Base-by-base conservation (phyloP, 75 land plant genomes). In the Adiantum capillusveneris region DNA sequence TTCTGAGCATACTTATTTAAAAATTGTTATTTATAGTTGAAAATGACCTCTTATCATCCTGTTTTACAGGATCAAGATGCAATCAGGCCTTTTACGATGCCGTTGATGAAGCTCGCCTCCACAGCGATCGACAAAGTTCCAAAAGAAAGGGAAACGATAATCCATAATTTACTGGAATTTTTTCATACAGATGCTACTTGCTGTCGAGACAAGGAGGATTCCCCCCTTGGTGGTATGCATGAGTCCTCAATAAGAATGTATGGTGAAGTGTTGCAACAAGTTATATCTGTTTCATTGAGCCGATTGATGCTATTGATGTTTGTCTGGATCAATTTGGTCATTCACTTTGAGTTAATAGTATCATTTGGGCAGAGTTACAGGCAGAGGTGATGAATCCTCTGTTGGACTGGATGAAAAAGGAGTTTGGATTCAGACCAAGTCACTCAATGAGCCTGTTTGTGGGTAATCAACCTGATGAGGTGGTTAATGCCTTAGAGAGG, bases 1-100 rank as follows among this genome's bases (percentile, higher is more conserved):
- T n/a, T n/a, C n/a, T n/a, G n/a, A n/a, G n/a, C n/a, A n/a, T n/a
- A n/a, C n/a, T n/a, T n/a, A n/a, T n/a, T n/a, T n/a, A n/a, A n/a
- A n/a, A n/a, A n/a, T n/a, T n/a, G n/a, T n/a, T n/a, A n/a, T n/a
- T n/a, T n/a, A n/a, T n/a, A n/a, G n/a, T n/a, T n/a, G n/a, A n/a
- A n/a, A n/a, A n/a, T n/a, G n/a, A n/a, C n/a, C n/a, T n/a, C n/a
- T n/a, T n/a, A n/a, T n/a, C n/a, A n/a, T 34, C 7, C 37, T 34
- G 3, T 34, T 9, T 34, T 34, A 5, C 76, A 92, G 97, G 64
- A 78, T 60, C 71, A 63, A 72, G 86, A 86, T 79, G 98, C 93
- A 46, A 85, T 93, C 52, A 78, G 94, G 30, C 95, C 98, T 22
- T 93, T 85, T 68, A 88, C 85, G 12, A 93, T 93, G 98, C 98